Base-by-base conservation (phyloP, 768 basidiomycete species). In the Gloeophyllum trabeum region DNA sequence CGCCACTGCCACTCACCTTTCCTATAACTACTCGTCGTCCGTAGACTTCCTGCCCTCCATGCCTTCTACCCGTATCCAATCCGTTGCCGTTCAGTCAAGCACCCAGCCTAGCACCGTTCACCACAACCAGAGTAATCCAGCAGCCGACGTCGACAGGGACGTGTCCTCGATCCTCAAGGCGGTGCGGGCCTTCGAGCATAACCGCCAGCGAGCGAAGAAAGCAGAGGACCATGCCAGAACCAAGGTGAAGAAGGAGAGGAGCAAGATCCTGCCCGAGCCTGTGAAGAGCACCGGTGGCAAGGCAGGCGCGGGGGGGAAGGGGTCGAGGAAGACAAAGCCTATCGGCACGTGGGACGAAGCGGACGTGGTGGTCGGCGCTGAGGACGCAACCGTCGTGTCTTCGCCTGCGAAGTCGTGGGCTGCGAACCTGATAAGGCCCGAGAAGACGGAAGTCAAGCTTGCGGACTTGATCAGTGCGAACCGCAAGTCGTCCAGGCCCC, bases 181-280 rank as follows among this genome's bases (percentile, higher is more conserved):
- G 48, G 43, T 60, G 32, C 67, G 71, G 12, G 67, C 68, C 6
- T 68, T 59, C 51, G 73, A 74, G 55, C 71, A 70, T 48, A 65
- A 69, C 41, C 53, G 73, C 39, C 69, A 73, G 55, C 61, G 64
- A 40, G 50, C 56, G 26, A 71, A 66, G 64, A 65, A 65, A 54
- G 61, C 66, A 22, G 62, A 60, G 16, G 67, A 67, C 41, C 47
- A 22, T 41, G 47, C 26, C 30, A 44, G 44, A 4, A 40, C 44
- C 40, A 39, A 41, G 19, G 42, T 46, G 38, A 42, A 42, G 14
- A 37, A 46, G 45, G 50, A 46, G 50, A 41, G 42, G 34, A 23
- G 39, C 30, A n/a, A 21, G 26, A 28, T n/a, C 16, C 22, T 37
- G 46, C n/a, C 10, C 28, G 28, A 10, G 28, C 28, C 28, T 32